Evolutionary conservation across 1,284 basidiomycete species (phyloP).

Genomic region (Gymnopus androsaceus): DNA sequence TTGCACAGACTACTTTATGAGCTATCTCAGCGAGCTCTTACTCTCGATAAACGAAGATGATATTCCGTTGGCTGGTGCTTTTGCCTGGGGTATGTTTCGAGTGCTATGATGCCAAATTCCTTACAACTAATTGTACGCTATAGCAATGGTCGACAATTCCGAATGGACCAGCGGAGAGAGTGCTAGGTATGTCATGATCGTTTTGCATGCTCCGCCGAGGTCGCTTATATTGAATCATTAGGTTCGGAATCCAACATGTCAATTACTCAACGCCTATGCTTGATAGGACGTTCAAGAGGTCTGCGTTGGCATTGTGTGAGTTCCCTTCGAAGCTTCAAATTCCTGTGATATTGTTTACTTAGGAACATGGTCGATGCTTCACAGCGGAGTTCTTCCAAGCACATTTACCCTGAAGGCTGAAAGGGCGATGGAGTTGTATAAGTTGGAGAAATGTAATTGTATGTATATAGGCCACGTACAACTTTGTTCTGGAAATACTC

Average conservation of each 20-base stretch:
- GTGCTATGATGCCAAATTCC: background rate
- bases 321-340: background rate
- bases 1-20: constrained; percentile 50
- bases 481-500: too few relatives aligned
- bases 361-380: too few relatives aligned
- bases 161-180: constrained; percentile 44
- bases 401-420: constrained; percentile 22
- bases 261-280: too few relatives aligned
- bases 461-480: too few relatives aligned
- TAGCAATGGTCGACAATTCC: constrained; percentile 43
- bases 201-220: constrained; percentile 13
- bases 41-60: constrained; percentile 45
- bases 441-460: too few relatives aligned
- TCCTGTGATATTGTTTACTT: background rate
- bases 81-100: constrained; percentile 42
- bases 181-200: constrained; percentile 32
- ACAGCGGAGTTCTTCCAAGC: constrained; percentile 38
- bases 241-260: too few relatives aligned
- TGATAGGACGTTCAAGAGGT: too few relatives aligned
- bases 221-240: too few relatives aligned
- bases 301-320: constrained; percentile 43
- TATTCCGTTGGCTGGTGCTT: constrained; percentile 42
- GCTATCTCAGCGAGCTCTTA: constrained; percentile 43
- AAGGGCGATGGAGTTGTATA: too few relatives aligned
- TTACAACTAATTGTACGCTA: constrained; percentile 27